Evolutionary conservation across 441 rosid species (phyloP).

Genomic region (Adansonia rubrostipa): DNA sequence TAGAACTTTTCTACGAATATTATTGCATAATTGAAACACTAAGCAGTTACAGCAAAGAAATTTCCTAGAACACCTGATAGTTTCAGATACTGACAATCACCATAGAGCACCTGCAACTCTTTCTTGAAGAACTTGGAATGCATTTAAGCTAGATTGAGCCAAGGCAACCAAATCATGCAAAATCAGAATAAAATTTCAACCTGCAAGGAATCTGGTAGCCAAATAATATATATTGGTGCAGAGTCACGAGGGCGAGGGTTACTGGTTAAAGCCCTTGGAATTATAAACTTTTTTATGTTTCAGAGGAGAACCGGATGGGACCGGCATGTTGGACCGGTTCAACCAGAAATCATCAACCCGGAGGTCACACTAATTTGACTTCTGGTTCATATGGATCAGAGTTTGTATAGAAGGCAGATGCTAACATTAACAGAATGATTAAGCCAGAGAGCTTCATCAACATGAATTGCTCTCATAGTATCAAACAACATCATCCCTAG

Average conservation of each 20-base stretch:
- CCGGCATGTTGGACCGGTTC: too few species aligned
- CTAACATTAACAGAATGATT: background rate
- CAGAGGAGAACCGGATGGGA: too few species aligned
- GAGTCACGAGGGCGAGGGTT: background rate
- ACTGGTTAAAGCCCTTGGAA: background rate
- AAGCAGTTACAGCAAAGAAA: background rate
- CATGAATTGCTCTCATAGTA: background rate
- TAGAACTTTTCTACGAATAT: background rate
- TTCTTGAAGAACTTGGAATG: constrained; percentile 95
- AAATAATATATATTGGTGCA: background rate
- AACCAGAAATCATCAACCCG: too few species aligned
- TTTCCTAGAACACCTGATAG: constrained; percentile 62
- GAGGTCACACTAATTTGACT: too few species aligned
- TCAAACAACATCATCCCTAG: constrained; percentile 8
- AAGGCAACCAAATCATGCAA: constrained; percentile 62
- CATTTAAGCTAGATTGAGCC: constrained; percentile 84
- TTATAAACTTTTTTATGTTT: background rate
- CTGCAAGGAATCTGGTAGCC: constrained; percentile 28
- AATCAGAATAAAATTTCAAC: constrained; percentile 13
- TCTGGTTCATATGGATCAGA: too few species aligned
- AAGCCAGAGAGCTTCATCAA: background rate
- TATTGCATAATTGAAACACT: constrained; percentile 1
- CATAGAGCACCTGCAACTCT: constrained; percentile 98
- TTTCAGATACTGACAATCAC: constrained; percentile 96
- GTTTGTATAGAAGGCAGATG: background rate